Conservation (phyloP, 495 filamentous ascomycete species). For the Pyrenula aspistea region DNA sequence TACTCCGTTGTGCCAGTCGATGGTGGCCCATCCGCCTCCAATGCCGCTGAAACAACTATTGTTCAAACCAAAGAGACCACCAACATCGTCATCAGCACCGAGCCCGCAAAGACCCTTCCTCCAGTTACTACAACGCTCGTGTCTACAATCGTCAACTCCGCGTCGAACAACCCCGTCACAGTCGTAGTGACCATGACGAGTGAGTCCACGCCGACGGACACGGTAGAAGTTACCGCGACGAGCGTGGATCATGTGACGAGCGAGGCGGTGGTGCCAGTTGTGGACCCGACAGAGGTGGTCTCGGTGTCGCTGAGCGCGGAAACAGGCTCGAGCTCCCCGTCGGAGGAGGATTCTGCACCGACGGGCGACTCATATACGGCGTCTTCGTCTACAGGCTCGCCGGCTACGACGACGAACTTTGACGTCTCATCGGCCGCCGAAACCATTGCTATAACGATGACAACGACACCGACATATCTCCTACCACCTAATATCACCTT, state of each 20-base stretch:
- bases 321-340: not conserved
- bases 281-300: not conserved
- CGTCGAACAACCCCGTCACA: not conserved
- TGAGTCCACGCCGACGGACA: not conserved
- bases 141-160: slow-evolving; percentile 4
- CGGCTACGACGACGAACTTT: not conserved
- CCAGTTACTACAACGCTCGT: slow-evolving; percentile 9
- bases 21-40: slow-evolving; percentile 18
- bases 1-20: slow-evolving; percentile 40
- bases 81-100: slow-evolving; percentile 9
- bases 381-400: not conserved
- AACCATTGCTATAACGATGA: slow-evolving; percentile 52
- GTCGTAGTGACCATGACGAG: slow-evolving; percentile 23
- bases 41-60: slow-evolving; percentile 12
- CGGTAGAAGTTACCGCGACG: slow-evolving; percentile 2
- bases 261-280: not conserved
- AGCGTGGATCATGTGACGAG: slow-evolving; percentile 4
- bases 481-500: not conserved
- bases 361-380: not conserved
- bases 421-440: slow-evolving; percentile 1
- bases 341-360: not conserved
- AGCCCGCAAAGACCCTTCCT: slow-evolving; percentile 7
- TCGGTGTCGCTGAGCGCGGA: slow-evolving; percentile 3
- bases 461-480: not conserved
- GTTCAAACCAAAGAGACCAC: slow-evolving; percentile 23